These are phyloP conservation scores for Penicillium egyptiacum DNA, from an alignment of 495 filamentous ascomycete genomes.

Conservation along the genomic window DNA sequence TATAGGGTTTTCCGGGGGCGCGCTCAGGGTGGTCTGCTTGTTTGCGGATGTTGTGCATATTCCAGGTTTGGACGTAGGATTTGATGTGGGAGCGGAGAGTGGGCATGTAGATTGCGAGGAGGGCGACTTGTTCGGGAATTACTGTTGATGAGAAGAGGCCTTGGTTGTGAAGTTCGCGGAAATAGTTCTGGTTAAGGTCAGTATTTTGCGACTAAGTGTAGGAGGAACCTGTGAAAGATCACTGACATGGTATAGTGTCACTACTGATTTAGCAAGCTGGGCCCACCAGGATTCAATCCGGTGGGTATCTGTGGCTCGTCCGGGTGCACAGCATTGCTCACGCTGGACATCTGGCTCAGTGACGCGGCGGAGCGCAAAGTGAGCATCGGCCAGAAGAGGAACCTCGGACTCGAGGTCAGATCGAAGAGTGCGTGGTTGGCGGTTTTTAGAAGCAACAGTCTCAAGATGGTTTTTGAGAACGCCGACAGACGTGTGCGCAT, in stretches of 20 bases:
- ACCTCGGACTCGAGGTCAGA: constrained; percentile 18
- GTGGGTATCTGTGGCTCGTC: constrained; percentile 18
- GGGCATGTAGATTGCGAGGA: constrained; percentile 23
- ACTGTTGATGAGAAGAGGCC: constrained; percentile 12
- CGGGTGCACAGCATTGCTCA: constrained; percentile 14
- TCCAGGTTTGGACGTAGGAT: constrained; percentile 20
- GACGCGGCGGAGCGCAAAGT: constrained; percentile 30
- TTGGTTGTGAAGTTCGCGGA: constrained; percentile 12
- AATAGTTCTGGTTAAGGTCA: constrained; percentile 15
- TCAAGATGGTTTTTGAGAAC: constrained; percentile 24
- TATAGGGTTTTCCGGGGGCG: constrained; percentile 21
- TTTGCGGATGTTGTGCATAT: constrained; percentile 20
- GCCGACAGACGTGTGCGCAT: constrained; percentile 18
- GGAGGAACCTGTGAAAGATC: neutral
- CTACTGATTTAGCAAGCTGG: constrained; percentile 14
- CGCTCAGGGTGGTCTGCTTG: constrained; percentile 18
- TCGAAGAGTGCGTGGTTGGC: constrained; percentile 14
- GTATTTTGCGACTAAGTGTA: neutral
- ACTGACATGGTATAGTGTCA: constrained; percentile 15
- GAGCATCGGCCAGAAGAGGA: constrained; percentile 17
- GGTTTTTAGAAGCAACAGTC: constrained; percentile 7
- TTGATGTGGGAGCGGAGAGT: constrained; percentile 16
- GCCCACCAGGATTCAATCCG: constrained; percentile 24
- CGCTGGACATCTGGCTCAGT: constrained; percentile 8
- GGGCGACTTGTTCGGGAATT: constrained; percentile 19